These are phyloP conservation scores for Heliosperma pusillum DNA, from an alignment of 148 eudicot species.

Conservation along the genomic window DNA sequence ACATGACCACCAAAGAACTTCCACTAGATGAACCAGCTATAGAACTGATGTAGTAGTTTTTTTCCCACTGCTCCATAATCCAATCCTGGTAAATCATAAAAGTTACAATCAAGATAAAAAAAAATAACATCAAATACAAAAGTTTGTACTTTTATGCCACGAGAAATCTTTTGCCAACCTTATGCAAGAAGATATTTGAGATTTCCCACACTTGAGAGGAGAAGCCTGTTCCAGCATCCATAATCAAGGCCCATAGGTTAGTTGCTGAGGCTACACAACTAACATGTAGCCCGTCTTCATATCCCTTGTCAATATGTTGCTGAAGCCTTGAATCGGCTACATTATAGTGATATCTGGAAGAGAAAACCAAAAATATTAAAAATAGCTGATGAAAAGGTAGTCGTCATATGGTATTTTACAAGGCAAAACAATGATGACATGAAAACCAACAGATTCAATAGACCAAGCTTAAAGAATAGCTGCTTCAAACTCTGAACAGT, in stretches of 20 bases:
- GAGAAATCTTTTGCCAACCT: slow-evolving; percentile 37
- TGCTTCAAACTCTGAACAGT: neutral
- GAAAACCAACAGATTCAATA: neutral
- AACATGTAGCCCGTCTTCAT: slow-evolving; percentile 73
- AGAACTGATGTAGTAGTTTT: slow-evolving; percentile 53
- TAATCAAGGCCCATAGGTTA: slow-evolving; percentile 82
- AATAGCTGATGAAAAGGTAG: neutral
- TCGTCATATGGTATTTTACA: neutral
- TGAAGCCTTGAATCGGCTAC: slow-evolving; percentile 79
- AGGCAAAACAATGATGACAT: neutral
- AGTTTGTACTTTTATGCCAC: neutral
- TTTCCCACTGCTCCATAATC: slow-evolving; percentile 75
- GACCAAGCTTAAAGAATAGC: neutral
- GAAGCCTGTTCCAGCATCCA: slow-evolving; percentile 94
- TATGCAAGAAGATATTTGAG: slow-evolving; percentile 72
- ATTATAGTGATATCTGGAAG: slow-evolving; percentile 78
- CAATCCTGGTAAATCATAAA: slow-evolving; percentile 47
- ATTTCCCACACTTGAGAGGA: slow-evolving; percentile 76
- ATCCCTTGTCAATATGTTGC: slow-evolving; percentile 84
- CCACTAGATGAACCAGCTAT: slow-evolving; percentile 53
- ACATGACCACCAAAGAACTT: slow-evolving; percentile 55
- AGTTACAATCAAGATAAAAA: neutral
- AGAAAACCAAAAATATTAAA: neutral
- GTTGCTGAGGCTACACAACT: slow-evolving; percentile 84
- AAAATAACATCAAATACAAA: slow-evolving; percentile 9